Evolutionary conservation across 1,139 yeast genomes (phyloP), one percentile per base, ranked within the genome.

Genomic region (Taphrina wiesneri): DNA sequence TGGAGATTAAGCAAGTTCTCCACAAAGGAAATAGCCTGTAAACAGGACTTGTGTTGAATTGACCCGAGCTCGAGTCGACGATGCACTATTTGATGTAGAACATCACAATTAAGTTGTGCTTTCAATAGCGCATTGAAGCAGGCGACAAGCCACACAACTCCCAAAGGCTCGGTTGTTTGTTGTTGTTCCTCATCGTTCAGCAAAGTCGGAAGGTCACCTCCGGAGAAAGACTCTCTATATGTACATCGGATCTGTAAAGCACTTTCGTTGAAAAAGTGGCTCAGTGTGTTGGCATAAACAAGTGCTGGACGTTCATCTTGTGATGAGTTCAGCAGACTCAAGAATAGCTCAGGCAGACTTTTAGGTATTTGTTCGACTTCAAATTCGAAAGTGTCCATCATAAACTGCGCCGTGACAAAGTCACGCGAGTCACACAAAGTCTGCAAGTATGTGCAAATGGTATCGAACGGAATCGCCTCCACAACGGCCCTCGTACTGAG

Each of bases 401-500:
- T 39, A 52, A 60, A 60, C 9, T n/a, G 26, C 11, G 47, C 41
- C 7, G 23, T 21, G 3, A 2, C 41, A 32, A 39, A 32, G 3
- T 49, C 26, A 3, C 26, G 17, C 13, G n/a, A 4, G n/a, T 13
- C 3, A 28, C 56, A 26, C 23, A 51, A 25, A 13, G 13, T 34
- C 17, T 43, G 26, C 41, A 60, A 9, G 23, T 51, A 25, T 2
- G 13, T n/a, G 56, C 36, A 60, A 17, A 60, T 41, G 30, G 41
- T 41, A 25, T 41, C 32, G 19, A 32, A n/a, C 3, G 49, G 41
- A 2, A 60, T 19, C 4, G 64, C 57, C 13, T 60, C 52, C 25
- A 60, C 43, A 17, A 60, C 21, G 3, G 57, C 64, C 21, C 30
- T 36, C 4, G 52, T 32, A 13, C 47, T 32, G 32, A n/a, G 21